A percentile compares a stretch with the other conserved stretches of the same genome.
Evolutionary conservation across 2,329 filamentous ascomycete genomes (phyloP).

Genomic region (Diatrype stigma): DNA sequence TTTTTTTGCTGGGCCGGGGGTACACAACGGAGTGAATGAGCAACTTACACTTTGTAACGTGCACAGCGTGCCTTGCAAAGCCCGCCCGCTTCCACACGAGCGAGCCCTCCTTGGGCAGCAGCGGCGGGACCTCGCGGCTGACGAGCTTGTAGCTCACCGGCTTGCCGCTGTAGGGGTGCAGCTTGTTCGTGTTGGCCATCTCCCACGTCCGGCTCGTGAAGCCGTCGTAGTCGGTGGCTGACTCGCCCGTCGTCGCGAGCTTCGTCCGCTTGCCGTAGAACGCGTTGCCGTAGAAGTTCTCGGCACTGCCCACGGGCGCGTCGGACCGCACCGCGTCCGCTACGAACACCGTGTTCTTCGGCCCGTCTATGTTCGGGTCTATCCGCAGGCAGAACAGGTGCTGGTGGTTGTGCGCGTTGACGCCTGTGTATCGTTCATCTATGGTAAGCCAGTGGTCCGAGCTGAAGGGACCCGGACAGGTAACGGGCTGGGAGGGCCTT

Average conservation of each 20-base stretch:
- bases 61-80: constrained; percentile 81
- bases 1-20: too few species aligned
- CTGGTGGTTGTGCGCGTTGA: constrained; percentile 95
- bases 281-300: constrained; percentile 87
- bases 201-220: constrained; percentile 82
- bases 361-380: constrained; percentile 82
- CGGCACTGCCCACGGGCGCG: constrained; percentile 70
- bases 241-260: constrained; percentile 64
- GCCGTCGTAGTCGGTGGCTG: constrained; percentile 77
- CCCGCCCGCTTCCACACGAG: constrained; percentile 87
- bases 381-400: constrained; percentile 90
- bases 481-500: too few species aligned
- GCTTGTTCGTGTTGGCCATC: constrained; percentile 75
- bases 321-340: constrained; percentile 69
- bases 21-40: background rate
- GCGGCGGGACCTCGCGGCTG: constrained; percentile 72
- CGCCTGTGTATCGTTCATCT: constrained; percentile 44
- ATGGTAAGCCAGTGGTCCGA: constrained; percentile 9
- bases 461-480: too few species aligned
- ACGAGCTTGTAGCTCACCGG: constrained; percentile 86
- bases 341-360: constrained; percentile 80
- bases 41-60: constrained; percentile 79
- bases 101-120: constrained; percentile 76
- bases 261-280: constrained; percentile 84
- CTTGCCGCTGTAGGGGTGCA: constrained; percentile 85